Evolutionary conservation across 2,329 filamentous ascomycete species (phyloP).

Genomic region (Fonsecaea multimorphosa): DNA sequence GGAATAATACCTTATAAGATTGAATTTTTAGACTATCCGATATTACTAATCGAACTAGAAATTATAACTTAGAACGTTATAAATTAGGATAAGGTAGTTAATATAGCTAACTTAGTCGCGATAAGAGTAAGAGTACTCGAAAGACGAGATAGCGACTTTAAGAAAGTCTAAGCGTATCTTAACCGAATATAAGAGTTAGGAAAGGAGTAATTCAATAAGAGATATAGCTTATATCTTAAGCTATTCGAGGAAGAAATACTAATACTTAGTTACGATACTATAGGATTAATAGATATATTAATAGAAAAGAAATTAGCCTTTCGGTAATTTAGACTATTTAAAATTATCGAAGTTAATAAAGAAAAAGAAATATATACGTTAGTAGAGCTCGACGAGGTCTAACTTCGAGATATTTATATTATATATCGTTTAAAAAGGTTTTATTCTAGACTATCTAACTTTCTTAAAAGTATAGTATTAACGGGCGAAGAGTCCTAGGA

Average conservation of each 20-base stretch:
- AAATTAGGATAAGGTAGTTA: neutral
- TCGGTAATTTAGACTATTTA: constrained; percentile 2
- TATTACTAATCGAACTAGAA: constrained; percentile 1
- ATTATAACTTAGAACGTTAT: constrained; percentile 3
- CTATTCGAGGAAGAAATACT: neutral
- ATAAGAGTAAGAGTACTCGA: neutral
- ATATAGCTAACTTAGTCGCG: neutral
- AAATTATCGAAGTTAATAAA: neutral
- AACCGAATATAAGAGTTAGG: neutral
- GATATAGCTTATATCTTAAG: neutral
- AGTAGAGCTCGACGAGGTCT: neutral
- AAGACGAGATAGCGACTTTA: neutral
- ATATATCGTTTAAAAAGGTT: constrained; percentile 1
- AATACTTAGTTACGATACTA: constrained; percentile 4
- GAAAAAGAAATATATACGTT: constrained; percentile 7
- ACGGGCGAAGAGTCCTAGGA: no score
- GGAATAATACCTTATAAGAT: neutral
- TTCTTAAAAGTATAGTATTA: neutral
- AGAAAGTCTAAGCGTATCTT: neutral
- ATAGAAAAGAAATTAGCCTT: constrained; percentile 8
- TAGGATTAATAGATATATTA: constrained; percentile 7
- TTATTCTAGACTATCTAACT: neutral
- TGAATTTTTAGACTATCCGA: neutral
- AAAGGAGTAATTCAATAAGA: neutral
- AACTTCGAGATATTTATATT: neutral